phyloP scores from a whole-genome alignment of 805 yeast species.

The Candida ulmi region DNA sequence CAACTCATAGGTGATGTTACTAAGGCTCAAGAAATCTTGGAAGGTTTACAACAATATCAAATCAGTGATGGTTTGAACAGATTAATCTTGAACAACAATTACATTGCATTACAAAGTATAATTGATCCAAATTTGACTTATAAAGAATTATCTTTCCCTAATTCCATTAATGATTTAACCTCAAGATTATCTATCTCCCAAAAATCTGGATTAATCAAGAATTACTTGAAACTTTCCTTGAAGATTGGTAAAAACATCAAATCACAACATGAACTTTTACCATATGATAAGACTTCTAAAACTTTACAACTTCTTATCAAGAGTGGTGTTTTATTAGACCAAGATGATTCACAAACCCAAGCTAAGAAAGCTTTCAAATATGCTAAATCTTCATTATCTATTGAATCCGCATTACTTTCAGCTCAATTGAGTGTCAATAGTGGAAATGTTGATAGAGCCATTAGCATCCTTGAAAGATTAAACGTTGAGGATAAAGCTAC shows the following conservation, averaged over 20 bases:
- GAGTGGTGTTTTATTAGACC: slow-evolving; percentile 12
- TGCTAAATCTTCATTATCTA: slow-evolving; percentile 24
- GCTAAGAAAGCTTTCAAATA: slow-evolving; percentile 29
- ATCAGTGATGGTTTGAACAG: slow-evolving; percentile 23
- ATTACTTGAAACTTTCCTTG: slow-evolving; percentile 16
- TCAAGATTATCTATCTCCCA: slow-evolving; percentile 21
- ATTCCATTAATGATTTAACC: slow-evolving; percentile 11
- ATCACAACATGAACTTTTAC: neutral
- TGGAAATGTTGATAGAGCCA: slow-evolving; percentile 29
- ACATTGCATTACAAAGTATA: slow-evolving; percentile 12
- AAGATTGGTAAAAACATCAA: slow-evolving; percentile 14
- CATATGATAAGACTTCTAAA: slow-evolving; percentile 11
- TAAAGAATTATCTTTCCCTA: slow-evolving; percentile 29
- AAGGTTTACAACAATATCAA: slow-evolving; percentile 20
- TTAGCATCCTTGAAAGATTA: slow-evolving; percentile 30
- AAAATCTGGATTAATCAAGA: slow-evolving; percentile 13
- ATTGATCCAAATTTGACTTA: slow-evolving; percentile 20
- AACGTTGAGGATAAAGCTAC: slow-evolving; percentile 10
- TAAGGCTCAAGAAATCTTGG: slow-evolving; percentile 33
- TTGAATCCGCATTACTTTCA: slow-evolving; percentile 28
- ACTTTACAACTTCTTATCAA: slow-evolving; percentile 11
- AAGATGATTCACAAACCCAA: slow-evolving; percentile 15
- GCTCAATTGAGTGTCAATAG: slow-evolving; percentile 28
- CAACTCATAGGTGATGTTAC: slow-evolving; percentile 33
- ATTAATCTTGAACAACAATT: slow-evolving; percentile 27